Conservation (phyloP, 2,329 filamentous ascomycete species). For the Claviceps sp. region DNA sequence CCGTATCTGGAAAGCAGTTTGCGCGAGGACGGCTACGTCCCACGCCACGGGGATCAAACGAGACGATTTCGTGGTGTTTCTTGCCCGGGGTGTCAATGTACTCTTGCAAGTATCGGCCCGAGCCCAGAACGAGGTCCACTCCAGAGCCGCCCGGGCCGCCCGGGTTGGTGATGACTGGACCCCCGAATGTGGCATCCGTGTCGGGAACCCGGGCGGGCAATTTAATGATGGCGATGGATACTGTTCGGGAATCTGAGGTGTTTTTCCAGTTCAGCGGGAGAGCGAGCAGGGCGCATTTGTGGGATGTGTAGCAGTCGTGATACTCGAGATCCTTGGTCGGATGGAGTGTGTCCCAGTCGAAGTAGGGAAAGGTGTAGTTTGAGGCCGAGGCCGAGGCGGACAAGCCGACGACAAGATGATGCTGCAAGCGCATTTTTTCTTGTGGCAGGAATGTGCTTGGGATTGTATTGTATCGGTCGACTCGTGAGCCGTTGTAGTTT, state of each 20-base stretch:
- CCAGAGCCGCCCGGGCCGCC: slow-evolving; percentile 32
- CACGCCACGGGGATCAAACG: slow-evolving; percentile 32
- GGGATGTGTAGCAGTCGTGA: slow-evolving; percentile 24
- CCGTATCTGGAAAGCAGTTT: slow-evolving; percentile 23
- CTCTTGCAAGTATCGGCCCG: slow-evolving; percentile 17
- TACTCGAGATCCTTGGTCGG: slow-evolving; percentile 24
- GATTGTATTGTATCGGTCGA: not conserved
- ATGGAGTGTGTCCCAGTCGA: slow-evolving; percentile 23
- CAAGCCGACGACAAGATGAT: not conserved
- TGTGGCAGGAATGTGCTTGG: not conserved
- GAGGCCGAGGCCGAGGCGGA: not conserved
- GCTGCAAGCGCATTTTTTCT: not conserved
- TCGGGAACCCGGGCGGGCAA: slow-evolving; percentile 25
- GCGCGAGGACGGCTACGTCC: slow-evolving; percentile 22
- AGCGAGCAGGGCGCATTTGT: slow-evolving; percentile 27
- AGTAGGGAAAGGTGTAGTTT: slow-evolving; percentile 7
- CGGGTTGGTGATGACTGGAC: slow-evolving; percentile 30
- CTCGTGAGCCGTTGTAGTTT: not conserved
- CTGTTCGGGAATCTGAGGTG: slow-evolving; percentile 14
- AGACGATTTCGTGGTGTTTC: slow-evolving; percentile 27
- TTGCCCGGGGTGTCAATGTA: slow-evolving; percentile 14
- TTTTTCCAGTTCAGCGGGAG: slow-evolving; percentile 31
- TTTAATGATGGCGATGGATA: slow-evolving; percentile 28
- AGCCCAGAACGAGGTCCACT: slow-evolving; percentile 14
- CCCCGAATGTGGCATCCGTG: slow-evolving; percentile 25